phyloP scores from a whole-genome alignment of 306 rosid genomes.

The Cucurbita moschata region DNA sequence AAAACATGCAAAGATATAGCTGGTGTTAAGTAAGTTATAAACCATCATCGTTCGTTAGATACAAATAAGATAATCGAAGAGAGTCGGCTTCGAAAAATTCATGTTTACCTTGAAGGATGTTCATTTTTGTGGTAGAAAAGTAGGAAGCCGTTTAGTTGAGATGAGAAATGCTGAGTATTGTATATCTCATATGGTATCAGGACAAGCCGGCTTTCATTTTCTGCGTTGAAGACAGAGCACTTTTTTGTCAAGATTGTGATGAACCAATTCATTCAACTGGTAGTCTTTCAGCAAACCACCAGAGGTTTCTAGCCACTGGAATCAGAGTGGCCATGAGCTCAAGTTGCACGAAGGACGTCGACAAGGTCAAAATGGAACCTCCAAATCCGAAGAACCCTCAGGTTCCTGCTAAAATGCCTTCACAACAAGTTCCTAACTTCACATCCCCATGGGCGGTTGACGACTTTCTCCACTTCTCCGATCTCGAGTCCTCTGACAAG shows the following conservation, averaged over 20 bases:
- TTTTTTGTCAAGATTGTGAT: conserved; percentile 89
- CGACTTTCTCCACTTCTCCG: conserved; percentile 62
- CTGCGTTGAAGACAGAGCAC: conserved; percentile 95
- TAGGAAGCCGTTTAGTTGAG: background rate
- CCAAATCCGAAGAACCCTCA: conserved; percentile 33
- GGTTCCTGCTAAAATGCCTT: conserved; percentile 27
- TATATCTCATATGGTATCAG: conserved; percentile 20
- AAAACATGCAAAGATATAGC: too few relatives aligned
- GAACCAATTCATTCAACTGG: conserved; percentile 65
- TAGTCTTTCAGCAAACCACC: conserved; percentile 78
- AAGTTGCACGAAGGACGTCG: conserved; percentile 39
- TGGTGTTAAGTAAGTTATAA: too few relatives aligned
- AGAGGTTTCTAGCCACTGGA: conserved; percentile 92
- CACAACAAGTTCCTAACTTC: conserved; percentile 41
- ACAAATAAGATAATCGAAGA: too few relatives aligned
- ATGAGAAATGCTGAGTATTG: background rate
- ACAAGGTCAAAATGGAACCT: conserved; percentile 45
- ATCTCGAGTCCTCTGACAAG: conserved; percentile 55
- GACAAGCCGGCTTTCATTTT: conserved; percentile 93
- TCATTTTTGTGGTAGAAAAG: background rate
- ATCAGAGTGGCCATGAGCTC: conserved; percentile 61
- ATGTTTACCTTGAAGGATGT: background rate
- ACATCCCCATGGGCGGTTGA: conserved; percentile 75
- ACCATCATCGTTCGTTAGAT: too few relatives aligned
- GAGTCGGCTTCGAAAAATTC: too few relatives aligned